A percentile compares a stretch with the other conserved stretches of the same genome.
phyloP scores from a whole-genome alignment of 768 basidiomycete genomes.

The Phlegmacium glaucopus region DNA sequence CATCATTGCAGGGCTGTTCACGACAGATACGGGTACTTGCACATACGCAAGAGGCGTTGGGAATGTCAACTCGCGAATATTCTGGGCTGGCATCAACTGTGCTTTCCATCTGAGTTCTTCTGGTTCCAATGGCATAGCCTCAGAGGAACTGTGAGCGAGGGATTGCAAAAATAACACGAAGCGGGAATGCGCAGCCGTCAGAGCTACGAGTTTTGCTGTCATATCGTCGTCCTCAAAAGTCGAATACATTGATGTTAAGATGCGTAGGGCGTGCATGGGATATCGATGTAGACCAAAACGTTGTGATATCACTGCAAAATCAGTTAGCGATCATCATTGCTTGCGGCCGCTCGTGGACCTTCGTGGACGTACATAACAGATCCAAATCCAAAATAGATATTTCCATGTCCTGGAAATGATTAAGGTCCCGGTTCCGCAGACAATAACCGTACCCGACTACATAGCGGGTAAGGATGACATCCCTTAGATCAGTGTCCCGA shows the following conservation, averaged over 20 bases:
- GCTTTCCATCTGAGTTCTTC: slow-evolving; percentile 35
- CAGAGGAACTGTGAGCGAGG: slow-evolving; percentile 58
- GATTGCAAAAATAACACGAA: slow-evolving; percentile 74
- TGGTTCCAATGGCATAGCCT: slow-evolving; percentile 43
- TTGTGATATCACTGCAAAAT: slow-evolving; percentile 57
- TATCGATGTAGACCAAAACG: slow-evolving; percentile 63
- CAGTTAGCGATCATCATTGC: neutral
- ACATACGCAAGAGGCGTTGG: slow-evolving; percentile 67
- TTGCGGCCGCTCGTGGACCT: slow-evolving; percentile 10
- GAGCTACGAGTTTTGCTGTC: slow-evolving; percentile 37
- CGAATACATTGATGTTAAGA: slow-evolving; percentile 38
- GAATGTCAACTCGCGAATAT: slow-evolving; percentile 61
- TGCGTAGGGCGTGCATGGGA: slow-evolving; percentile 60
- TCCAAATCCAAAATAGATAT: slow-evolving; percentile 59
- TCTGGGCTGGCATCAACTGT: slow-evolving; percentile 25
- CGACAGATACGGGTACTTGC: slow-evolving; percentile 2
- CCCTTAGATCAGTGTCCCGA: slow-evolving; percentile 22
- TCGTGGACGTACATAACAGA: slow-evolving; percentile 57
- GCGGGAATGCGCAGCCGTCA: slow-evolving; percentile 67
- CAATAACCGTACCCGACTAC: slow-evolving; percentile 55
- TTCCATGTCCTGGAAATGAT: slow-evolving; percentile 42
- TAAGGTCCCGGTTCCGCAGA: slow-evolving; percentile 36
- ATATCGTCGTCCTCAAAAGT: slow-evolving; percentile 29
- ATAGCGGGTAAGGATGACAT: slow-evolving; percentile 44
- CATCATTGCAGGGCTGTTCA: slow-evolving; percentile 5